These are phyloP conservation scores for Setaria italica DNA, from an alignment of 202 grass and related monocot species.

Conservation along the genomic window DNA sequence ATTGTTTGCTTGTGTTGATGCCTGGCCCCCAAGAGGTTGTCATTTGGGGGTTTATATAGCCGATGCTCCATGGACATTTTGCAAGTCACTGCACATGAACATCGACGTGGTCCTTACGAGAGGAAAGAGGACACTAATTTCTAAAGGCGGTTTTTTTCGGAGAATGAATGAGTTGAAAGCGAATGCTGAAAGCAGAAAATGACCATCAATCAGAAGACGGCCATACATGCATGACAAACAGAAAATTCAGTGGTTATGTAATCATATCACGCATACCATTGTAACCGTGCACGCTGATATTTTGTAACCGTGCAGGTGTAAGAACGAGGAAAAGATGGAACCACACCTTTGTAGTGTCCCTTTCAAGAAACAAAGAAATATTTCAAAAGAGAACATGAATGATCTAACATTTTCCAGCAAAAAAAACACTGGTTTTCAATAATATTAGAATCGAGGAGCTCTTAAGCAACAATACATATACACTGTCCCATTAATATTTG, in stretches of 20 bases:
- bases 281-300: background rate
- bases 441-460: background rate
- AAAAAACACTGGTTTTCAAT: background rate
- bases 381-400: background rate
- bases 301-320: conserved; percentile 37
- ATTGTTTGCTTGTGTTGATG: background rate
- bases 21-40: conserved; percentile 1
- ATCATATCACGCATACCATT: background rate
- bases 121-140: background rate
- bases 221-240: background rate
- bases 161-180: conserved; percentile 44
- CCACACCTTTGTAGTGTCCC: background rate
- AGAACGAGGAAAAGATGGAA: background rate
- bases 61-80: background rate
- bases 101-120: background rate
- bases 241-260: background rate
- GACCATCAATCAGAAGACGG: conserved; percentile 28
- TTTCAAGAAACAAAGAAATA: background rate
- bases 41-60: conserved; percentile 42
- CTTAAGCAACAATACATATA: background rate
- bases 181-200: conserved; percentile 19
- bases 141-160: background rate
- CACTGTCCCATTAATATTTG: background rate
- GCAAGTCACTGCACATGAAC: background rate
- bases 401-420: background rate